Evolutionary conservation across 1,139 yeast genomes (phyloP).

Genomic region (Wickerhamiella pararugosa): DNA sequence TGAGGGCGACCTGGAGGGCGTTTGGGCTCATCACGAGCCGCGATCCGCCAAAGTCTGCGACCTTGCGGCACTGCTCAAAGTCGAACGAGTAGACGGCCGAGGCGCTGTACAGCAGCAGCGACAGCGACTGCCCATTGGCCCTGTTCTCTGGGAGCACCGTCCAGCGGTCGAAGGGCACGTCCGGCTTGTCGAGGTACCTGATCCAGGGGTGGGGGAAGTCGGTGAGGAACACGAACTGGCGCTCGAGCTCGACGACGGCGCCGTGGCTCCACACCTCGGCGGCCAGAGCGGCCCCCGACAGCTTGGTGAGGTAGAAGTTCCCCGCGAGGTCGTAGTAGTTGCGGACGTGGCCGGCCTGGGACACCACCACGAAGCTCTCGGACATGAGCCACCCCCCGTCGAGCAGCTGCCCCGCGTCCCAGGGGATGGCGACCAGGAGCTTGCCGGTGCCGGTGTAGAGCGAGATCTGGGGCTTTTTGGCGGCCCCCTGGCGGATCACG

Average conservation of each 20-base stretch:
- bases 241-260: too few species aligned
- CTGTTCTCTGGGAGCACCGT: neutral
- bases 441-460: slow-evolving; percentile 42
- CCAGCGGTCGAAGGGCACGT: neutral
- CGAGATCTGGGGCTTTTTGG: slow-evolving; percentile 23
- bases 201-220: too few species aligned
- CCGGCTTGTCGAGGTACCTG: neutral
- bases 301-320: slow-evolving; percentile 39
- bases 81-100: neutral
- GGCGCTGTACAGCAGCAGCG: neutral
- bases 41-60: neutral
- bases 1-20: neutral
- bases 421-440: slow-evolving; percentile 33
- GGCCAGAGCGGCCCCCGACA: slow-evolving; percentile 11
- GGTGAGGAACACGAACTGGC: neutral
- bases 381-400: slow-evolving; percentile 39
- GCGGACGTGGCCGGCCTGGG: slow-evolving; percentile 46
- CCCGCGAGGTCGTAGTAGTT: slow-evolving; percentile 57
- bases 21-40: neutral
- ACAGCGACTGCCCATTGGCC: slow-evolving; percentile 2
- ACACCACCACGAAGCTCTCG: slow-evolving; percentile 49
- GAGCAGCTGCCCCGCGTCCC: slow-evolving; percentile 40
- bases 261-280: too few species aligned
- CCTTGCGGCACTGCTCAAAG: neutral
- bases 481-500: slow-evolving; percentile 11